Evolutionary conservation across 805 yeast species (phyloP).

Genomic region (Starmerella bacillaris): DNA sequence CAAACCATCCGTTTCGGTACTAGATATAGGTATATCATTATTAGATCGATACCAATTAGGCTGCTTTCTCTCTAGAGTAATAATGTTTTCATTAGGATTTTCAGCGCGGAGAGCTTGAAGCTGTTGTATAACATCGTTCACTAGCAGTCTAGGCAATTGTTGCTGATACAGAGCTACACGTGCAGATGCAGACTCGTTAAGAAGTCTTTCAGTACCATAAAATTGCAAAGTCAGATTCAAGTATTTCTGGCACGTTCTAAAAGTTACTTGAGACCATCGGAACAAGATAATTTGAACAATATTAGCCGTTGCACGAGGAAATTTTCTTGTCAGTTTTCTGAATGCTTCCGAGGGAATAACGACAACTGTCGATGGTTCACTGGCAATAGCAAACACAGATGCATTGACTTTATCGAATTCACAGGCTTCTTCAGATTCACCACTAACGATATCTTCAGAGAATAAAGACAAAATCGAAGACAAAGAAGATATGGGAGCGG

Average conservation of each 20-base stretch:
- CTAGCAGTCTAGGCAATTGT: slow-evolving; percentile 8
- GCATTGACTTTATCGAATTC: slow-evolving; percentile 15
- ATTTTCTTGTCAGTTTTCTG: slow-evolving; percentile 46
- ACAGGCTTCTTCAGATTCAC: slow-evolving; percentile 6
- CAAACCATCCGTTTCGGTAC: neutral
- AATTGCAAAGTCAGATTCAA: slow-evolving; percentile 71
- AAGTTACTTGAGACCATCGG: slow-evolving; percentile 72
- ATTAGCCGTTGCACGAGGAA: slow-evolving; percentile 81
- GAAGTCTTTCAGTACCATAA: slow-evolving; percentile 49
- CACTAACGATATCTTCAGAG: slow-evolving; percentile 28
- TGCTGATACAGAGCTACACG: slow-evolving; percentile 11
- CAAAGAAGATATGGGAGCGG: slow-evolving; percentile 70
- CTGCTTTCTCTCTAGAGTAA: neutral
- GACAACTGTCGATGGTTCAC: slow-evolving; percentile 64
- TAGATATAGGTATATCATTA: neutral
- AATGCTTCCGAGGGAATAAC: slow-evolving; percentile 80
- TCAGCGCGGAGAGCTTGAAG: slow-evolving; percentile 2
- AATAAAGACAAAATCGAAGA: slow-evolving; percentile 64
- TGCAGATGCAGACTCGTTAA: slow-evolving; percentile 27
- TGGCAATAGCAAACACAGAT: slow-evolving; percentile 56
- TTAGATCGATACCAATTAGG: neutral
- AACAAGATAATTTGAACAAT: slow-evolving; percentile 84
- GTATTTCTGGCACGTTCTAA: slow-evolving; percentile 76
- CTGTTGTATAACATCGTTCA: slow-evolving; percentile 5
- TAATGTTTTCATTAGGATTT: neutral